Base-by-base conservation (phyloP, 176 grass and related monocot species). In the Triticum timopheevii region DNA sequence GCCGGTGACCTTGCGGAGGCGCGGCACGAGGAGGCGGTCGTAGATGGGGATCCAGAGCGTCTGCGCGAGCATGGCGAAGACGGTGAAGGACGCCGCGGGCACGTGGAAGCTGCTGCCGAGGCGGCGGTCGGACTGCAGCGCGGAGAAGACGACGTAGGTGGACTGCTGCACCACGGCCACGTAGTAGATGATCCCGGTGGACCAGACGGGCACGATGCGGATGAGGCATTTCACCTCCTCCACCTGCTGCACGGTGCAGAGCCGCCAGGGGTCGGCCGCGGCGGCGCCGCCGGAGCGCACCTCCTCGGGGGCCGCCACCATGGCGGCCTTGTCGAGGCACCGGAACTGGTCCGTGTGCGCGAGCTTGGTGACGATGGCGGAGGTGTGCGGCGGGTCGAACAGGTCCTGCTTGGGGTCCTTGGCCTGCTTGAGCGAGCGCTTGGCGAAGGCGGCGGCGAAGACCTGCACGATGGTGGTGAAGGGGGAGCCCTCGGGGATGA, bases 41-140 rank as follows among this genome's bases (percentile, higher is more conserved):
- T 99, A 99, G 64, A 99, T 74, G 10, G 92, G 92, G 71, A 99
- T 96, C 97, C 97, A 99, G 2, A 99, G 38, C 30, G 97, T 87
- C 76, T 94, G 94, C 61, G 94, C 92, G 2, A 96, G 89, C 92
- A 96, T 99, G 66, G 92, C 66, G 79, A 99, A 97, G 73, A 99
- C 89, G 28, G 92, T 93, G 85, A 99, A 97, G 0, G 97, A 99
- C 12, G 97, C 97, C 2, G 92, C 90, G 4, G 97, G 94, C 23
- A 99, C 94, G 54, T 99, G 82, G 76, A 99, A 94, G 71, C 69
- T 72, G 58, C 52, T 54, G 30, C 95, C 93, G 13, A 99, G 73
- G 79, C 66, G 97, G 7, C 94, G 87, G 82, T 99, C 97, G 30
- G 92, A 97, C 90, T 97, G 95, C 47, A 97, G 84, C 65, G 95